Conservation (phyloP, 768 basidiomycete genomes). For the Pilatotrama ljubarskyi region DNA sequence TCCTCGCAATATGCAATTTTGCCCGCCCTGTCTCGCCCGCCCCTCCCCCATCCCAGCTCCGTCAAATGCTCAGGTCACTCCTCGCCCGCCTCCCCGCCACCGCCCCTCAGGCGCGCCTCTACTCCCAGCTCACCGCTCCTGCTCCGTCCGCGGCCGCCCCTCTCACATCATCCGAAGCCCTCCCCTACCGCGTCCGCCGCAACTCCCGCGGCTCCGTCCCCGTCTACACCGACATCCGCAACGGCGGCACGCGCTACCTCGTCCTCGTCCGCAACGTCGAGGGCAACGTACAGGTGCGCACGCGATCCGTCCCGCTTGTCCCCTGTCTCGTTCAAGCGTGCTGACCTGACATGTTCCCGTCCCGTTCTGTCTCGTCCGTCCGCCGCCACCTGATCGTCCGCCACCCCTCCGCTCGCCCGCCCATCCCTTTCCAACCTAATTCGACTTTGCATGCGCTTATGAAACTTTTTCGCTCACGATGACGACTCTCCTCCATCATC, state of each 20-base stretch:
- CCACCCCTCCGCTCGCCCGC: no score
- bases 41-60: background rate
- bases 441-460: no score
- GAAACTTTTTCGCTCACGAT: no score
- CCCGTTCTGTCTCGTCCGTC: conserved; percentile 7
- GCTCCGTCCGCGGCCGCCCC: conserved; percentile 12
- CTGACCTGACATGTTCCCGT: conserved; percentile 11
- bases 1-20: background rate
- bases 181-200: conserved; percentile 61
- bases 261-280: conserved; percentile 68
- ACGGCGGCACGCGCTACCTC: conserved; percentile 57
- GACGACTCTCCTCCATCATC: no score
- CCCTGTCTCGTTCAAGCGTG: conserved; percentile 9
- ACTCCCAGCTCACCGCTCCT: conserved; percentile 19
- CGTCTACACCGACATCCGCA: conserved; percentile 75
- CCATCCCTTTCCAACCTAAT: no score
- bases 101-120: conserved; percentile 15
- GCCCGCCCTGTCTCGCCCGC: background rate
- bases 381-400: no score
- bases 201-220: conserved; percentile 69
- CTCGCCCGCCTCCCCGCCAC: conserved; percentile 4
- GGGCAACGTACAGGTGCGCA: conserved; percentile 57
- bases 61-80: conserved; percentile 10
- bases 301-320: conserved; percentile 19
- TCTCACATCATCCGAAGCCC: conserved; percentile 13